A percentile compares a stretch with the other conserved stretches of the same genome.
phyloP scores from a whole-genome alignment of 257 asterid genomes.

The Nicotiana otophora region DNA sequence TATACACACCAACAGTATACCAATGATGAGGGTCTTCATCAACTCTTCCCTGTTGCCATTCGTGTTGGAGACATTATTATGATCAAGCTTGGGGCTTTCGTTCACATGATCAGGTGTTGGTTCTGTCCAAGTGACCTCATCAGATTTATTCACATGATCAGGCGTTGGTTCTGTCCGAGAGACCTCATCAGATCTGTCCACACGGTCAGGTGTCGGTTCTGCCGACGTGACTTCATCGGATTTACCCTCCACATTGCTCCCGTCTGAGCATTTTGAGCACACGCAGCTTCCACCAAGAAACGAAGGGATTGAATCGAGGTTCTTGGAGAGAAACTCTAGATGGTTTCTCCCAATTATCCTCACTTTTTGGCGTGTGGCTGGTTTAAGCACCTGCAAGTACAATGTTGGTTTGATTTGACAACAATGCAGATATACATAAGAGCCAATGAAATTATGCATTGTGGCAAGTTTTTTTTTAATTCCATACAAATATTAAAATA shows the following conservation, averaged over 20 bases:
- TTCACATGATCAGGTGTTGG: not conserved
- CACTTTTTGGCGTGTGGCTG: conserved; percentile 36
- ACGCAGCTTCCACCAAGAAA: conserved; percentile 37
- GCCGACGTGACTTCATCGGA: not conserved
- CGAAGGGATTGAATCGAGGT: conserved; percentile 24
- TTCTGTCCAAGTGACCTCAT: not conserved
- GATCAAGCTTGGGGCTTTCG: not conserved
- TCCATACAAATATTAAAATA: not conserved
- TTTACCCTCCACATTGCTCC: not conserved
- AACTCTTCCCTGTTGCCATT: not conserved
- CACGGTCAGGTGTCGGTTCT: not conserved
- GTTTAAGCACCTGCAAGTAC: conserved; percentile 35
- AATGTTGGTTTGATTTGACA: not conserved
- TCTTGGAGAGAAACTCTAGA: conserved; percentile 17
- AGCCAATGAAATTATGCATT: not conserved
- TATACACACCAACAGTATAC: conserved; percentile 17
- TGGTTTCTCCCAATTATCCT: conserved; percentile 30
- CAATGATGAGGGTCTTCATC: conserved; percentile 9
- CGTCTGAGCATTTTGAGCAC: conserved; percentile 25
- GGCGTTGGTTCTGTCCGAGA: not conserved
- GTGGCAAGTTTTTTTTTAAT: not conserved
- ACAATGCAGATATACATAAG: not conserved
- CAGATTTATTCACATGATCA: not conserved
- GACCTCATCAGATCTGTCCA: not conserved
- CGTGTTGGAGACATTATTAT: not conserved